These are phyloP conservation scores for Fonsecaea multimorphosa DNA, from an alignment of 2,329 filamentous ascomycete species.

Conservation along the genomic window DNA sequence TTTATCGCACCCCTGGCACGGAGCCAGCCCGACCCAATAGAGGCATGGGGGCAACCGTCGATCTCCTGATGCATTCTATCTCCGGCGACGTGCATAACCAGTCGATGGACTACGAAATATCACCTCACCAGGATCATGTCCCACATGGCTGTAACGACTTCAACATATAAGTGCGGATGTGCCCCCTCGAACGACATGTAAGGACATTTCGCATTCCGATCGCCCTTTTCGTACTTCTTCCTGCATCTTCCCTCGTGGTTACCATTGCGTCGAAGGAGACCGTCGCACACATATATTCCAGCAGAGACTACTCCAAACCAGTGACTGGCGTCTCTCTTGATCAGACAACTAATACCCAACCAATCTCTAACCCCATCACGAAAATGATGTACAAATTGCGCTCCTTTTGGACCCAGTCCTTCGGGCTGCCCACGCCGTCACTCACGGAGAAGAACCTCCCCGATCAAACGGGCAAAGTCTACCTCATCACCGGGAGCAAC, in stretches of 20 bases:
- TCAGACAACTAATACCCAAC: not conserved
- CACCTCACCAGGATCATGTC: not conserved
- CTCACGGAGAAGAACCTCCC: slow-evolving; percentile 37
- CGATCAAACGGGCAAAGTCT: slow-evolving; percentile 38
- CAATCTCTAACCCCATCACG: not conserved
- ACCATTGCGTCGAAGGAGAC: too few relatives aligned
- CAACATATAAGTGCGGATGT: not conserved
- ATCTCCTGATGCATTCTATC: not conserved
- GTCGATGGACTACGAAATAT: not conserved
- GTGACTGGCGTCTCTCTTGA: not conserved
- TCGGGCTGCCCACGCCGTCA: slow-evolving; percentile 20
- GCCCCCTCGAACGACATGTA: not conserved
- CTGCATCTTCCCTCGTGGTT: not conserved
- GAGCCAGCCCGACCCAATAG: not conserved
- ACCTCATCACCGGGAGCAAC: slow-evolving; percentile 48
- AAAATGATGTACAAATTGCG: slow-evolving; percentile 24
- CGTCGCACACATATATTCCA: not conserved
- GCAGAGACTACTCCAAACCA: not conserved
- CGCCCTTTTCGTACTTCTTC: not conserved
- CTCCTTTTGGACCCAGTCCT: slow-evolving; percentile 28
- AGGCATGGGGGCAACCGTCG: not conserved
- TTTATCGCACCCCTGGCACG: not conserved
- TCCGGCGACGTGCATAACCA: not conserved
- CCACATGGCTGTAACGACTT: not conserved
- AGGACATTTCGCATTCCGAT: not conserved